These are phyloP conservation scores for Phytophthora sansomeana DNA, from an alignment of 352 stramenopile genomes.

Conservation along the genomic window DNA sequence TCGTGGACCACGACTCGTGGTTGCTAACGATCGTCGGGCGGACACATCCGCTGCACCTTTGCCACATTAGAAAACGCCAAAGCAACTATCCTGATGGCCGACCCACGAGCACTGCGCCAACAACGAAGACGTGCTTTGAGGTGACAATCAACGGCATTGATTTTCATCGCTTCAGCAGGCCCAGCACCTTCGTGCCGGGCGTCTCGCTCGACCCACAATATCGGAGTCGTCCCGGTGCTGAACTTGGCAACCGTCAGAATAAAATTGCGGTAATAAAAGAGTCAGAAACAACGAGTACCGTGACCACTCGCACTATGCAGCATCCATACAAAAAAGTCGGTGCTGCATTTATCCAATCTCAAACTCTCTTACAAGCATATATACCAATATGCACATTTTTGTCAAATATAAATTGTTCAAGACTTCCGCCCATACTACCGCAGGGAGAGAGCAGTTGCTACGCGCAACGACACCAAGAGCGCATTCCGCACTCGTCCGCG, in stretches of 20 bases:
- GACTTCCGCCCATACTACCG: background rate
- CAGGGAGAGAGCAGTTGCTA: slow-evolving; percentile 10
- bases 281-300: slow-evolving; percentile 8
- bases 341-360: too few relatives aligned
- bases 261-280: slow-evolving; percentile 16
- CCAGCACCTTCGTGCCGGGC: too few relatives aligned
- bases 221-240: slow-evolving; percentile 14
- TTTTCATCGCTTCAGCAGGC: too few relatives aligned
- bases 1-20: too few relatives aligned
- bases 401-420: background rate
- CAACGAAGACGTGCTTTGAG: too few relatives aligned
- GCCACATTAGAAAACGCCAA: background rate
- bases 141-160: too few relatives aligned
- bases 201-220: background rate
- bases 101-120: too few relatives aligned
- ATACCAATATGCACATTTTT: too few relatives aligned
- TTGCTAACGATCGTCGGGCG: background rate
- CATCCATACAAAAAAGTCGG: background rate
- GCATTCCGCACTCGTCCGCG: slow-evolving; percentile 5
- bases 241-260: slow-evolving; percentile 8
- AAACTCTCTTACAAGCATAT: too few relatives aligned
- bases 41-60: slow-evolving; percentile 1
- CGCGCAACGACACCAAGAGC: background rate
- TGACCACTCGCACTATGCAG: background rate
- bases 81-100: background rate